Evolutionary conservation across 768 basidiomycete species (phyloP), one percentile per base, ranked within the genome.

Genomic region (Mycena pura): DNA sequence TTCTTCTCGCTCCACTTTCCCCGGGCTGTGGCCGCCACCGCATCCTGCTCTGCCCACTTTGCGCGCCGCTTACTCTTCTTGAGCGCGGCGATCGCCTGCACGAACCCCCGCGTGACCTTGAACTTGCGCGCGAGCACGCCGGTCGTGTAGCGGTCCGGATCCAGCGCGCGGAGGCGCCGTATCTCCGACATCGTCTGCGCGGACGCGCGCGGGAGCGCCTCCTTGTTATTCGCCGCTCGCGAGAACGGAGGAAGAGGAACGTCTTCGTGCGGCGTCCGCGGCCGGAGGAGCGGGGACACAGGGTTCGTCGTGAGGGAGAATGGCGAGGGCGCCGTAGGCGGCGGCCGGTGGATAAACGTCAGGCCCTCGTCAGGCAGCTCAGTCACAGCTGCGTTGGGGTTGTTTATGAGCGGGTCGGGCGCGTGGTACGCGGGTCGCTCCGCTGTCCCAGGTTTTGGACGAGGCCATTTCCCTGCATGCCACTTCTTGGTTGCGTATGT

Each of bases 331-430:
- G 87, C 84, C 10, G 89, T 86, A 0, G 92, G 90, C 0, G 92
- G 93, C n/a, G 90, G 90, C 40, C 93, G 87, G 72, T 92, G 91
- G 58, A 94, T 87, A 72, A 94, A 94, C 0, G 91, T 91, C 55
- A 93, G 73, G 60, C 82, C 78, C 57, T 84, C 82, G 63, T 83
- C 84, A 6, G 77, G 73, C 21, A 89, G 73, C 9, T 75, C 57
- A 10, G 80, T 84, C 48, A 86, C 83, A 46, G 74, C 74, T 34
- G 84, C 85, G 36, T 82, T 78, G 36, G 84, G 78, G 58, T 80
- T 83, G 72, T 82, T 80, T 53, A 73, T 58, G 50, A 90, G 74
- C 1, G 88, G 88, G 65, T 90, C 88, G 17, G 82, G 78, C 25
- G 83, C 77, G 47, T 82, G 85, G 39, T 83, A 82, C 7, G 88